phyloP scores from a whole-genome alignment of 2,329 filamentous ascomycete species.

The Fusarium tanahbumbuense region DNA sequence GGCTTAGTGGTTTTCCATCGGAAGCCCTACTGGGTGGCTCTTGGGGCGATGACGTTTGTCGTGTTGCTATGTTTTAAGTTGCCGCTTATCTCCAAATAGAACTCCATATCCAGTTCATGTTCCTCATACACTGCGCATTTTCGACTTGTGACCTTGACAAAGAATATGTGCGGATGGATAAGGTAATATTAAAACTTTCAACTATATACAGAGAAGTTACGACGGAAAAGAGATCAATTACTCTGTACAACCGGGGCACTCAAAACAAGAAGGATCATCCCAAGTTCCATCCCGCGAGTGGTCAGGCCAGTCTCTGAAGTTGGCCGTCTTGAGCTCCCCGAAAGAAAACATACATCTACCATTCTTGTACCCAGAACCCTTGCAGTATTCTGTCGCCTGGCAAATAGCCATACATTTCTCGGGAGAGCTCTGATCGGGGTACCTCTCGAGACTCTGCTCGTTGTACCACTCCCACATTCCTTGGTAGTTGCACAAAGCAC shows the following conservation, averaged over 20 bases:
- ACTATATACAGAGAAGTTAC: neutral
- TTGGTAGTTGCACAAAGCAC: slow-evolving; percentile 3
- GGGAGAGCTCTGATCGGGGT: slow-evolving; percentile 8
- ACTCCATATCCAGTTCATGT: fast-evolving
- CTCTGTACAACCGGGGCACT: slow-evolving; percentile 1
- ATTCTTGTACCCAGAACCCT: slow-evolving; percentile 12
- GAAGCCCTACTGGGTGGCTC: neutral
- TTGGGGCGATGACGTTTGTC: neutral
- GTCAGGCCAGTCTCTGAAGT: slow-evolving; percentile 9
- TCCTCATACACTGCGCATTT: neutral
- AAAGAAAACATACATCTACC: slow-evolving; percentile 14
- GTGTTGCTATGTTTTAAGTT: neutral
- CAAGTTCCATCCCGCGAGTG: slow-evolving; percentile 3
- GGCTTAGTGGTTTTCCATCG: neutral
- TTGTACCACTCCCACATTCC: slow-evolving; percentile 14
- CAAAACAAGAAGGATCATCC: slow-evolving; percentile 12
- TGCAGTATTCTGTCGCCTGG: neutral
- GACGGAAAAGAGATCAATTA: neutral
- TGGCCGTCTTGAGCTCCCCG: neutral
- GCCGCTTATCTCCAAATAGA: neutral
- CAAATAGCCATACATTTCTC: slow-evolving; percentile 10
- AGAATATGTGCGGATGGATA: fast-evolving
- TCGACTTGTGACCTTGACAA: neutral
- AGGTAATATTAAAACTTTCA: neutral
- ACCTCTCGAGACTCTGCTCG: neutral